These are phyloP conservation scores for Parmelia sp. DNA, from an alignment of 495 filamentous ascomycete species.

Conservation along the genomic window DNA sequence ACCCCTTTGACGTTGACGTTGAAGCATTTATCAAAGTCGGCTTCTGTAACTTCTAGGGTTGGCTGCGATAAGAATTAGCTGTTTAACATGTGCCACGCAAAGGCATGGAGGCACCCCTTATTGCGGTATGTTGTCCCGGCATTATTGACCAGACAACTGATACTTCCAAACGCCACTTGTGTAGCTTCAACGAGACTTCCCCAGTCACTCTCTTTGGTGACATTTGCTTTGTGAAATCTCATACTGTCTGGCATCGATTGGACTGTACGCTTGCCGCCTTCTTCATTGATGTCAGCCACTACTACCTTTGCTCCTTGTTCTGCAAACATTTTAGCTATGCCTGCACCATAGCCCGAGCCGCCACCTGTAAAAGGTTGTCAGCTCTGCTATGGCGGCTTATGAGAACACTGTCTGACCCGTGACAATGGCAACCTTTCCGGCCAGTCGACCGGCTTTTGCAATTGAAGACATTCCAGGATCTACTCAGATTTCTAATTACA, in stretches of 20 bases:
- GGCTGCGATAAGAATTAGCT: conserved; percentile 34
- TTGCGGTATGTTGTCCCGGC: conserved; percentile 65
- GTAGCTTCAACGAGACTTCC: conserved; percentile 40
- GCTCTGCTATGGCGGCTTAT: neutral
- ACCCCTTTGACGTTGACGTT: conserved; percentile 61
- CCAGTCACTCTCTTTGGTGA: conserved; percentile 48
- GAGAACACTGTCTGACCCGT: conserved; percentile 22
- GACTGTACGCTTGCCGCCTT: conserved; percentile 44
- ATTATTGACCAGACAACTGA: conserved; percentile 63
- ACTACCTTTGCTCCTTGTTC: conserved; percentile 53
- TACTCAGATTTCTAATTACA: conserved; percentile 6
- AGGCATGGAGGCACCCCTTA: conserved; percentile 39
- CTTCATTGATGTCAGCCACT: conserved; percentile 52
- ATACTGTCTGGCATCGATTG: conserved; percentile 36
- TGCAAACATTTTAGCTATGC: conserved; percentile 51
- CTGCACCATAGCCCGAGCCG: conserved; percentile 54
- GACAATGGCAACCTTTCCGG: conserved; percentile 45
- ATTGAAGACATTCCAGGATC: conserved; percentile 9
- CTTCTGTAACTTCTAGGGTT: conserved; percentile 56
- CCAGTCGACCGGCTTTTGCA: conserved; percentile 28
- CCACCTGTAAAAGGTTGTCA: conserved; percentile 34
- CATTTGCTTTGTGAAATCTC: conserved; percentile 45
- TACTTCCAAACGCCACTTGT: conserved; percentile 41
- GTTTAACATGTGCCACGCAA: neutral
- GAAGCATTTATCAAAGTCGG: conserved; percentile 61